phyloP scores from a whole-genome alignment of 495 filamentous ascomycete species.

The Podospora pseudoanserina region DNA sequence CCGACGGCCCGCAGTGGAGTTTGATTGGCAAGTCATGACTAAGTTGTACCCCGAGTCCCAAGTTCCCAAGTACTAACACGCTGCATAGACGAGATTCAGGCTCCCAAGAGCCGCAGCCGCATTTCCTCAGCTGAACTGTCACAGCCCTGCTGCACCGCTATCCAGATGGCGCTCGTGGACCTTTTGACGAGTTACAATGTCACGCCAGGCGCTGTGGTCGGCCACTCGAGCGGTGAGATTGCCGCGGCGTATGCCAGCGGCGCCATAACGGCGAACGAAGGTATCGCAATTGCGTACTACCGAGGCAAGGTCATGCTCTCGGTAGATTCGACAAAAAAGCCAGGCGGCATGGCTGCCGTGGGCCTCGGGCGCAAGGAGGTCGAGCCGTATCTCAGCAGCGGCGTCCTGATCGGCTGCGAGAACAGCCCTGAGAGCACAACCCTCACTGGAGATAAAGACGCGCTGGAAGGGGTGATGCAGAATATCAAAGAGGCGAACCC shows the following conservation, averaged over 20 bases:
- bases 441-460: not conserved
- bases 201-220: not conserved
- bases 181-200: not conserved
- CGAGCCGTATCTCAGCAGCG: not conserved
- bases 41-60: too few relatives aligned
- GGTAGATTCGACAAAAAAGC: not conserved
- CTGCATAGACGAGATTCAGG: not conserved
- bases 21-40: too few relatives aligned
- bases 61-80: too few relatives aligned
- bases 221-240: not conserved
- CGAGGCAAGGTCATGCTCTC: not conserved
- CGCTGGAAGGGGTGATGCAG: not conserved
- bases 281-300: not conserved
- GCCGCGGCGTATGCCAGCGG: not conserved
- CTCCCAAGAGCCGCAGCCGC: not conserved
- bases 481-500: not conserved
- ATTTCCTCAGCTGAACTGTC: not conserved
- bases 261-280: not conserved
- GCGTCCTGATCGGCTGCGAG: not conserved
- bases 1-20: not conserved
- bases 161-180: not conserved
- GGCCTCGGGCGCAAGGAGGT: not conserved
- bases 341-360: not conserved
- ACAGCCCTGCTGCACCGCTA: not conserved
- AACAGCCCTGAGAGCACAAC: not conserved